A percentile compares a stretch with the other conserved stretches of the same genome.
phyloP scores from a whole-genome alignment of 2,329 filamentous ascomycete genomes.

The Zarea fungicola region DNA sequence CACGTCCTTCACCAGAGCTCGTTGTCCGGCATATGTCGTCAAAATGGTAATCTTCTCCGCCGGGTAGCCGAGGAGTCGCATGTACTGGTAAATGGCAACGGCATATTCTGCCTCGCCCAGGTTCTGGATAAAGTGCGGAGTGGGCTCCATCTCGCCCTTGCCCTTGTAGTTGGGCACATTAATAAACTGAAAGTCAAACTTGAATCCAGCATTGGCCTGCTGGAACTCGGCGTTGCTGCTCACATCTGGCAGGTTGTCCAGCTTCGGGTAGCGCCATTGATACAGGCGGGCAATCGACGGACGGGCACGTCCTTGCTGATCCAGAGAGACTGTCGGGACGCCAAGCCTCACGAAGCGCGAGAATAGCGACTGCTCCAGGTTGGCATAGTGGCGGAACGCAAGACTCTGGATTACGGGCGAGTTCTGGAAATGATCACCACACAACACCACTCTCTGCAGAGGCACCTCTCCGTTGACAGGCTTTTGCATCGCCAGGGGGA shows the following conservation, averaged over 20 bases:
- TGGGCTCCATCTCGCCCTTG: constrained; percentile 80
- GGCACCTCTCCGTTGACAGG: constrained; percentile 66
- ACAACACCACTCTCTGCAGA: constrained; percentile 83
- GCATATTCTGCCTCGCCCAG: constrained; percentile 95
- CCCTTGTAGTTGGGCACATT: constrained; percentile 92
- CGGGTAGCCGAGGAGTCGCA: constrained; percentile 91
- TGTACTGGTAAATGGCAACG: constrained; percentile 93
- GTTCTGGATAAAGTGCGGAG: constrained; percentile 94
- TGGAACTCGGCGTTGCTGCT: constrained; percentile 65
- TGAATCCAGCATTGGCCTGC: constrained; percentile 83
- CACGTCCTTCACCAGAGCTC: constrained; percentile 83
- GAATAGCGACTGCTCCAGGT: constrained; percentile 93
- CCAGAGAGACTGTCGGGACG: constrained; percentile 83
- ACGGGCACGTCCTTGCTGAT: constrained; percentile 88
- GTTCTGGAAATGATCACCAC: constrained; percentile 95
- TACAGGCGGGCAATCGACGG: constrained; percentile 85
- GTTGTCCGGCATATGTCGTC: constrained; percentile 89
- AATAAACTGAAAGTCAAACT: constrained; percentile 94
- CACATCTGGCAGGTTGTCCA: constrained; percentile 75
- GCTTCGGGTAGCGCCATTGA: constrained; percentile 81
- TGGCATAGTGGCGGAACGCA: constrained; percentile 90
- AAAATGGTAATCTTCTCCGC: constrained; percentile 79
- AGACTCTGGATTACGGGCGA: constrained; percentile 92
- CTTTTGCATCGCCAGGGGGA: constrained; percentile 88
- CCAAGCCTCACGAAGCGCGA: constrained; percentile 84